Percentiles rank a stretch among this genome's conserved stretches.
These are phyloP conservation scores for Ochromonas danica DNA, from an alignment of 108 stramenopile genomes.

Conservation along the genomic window DNA sequence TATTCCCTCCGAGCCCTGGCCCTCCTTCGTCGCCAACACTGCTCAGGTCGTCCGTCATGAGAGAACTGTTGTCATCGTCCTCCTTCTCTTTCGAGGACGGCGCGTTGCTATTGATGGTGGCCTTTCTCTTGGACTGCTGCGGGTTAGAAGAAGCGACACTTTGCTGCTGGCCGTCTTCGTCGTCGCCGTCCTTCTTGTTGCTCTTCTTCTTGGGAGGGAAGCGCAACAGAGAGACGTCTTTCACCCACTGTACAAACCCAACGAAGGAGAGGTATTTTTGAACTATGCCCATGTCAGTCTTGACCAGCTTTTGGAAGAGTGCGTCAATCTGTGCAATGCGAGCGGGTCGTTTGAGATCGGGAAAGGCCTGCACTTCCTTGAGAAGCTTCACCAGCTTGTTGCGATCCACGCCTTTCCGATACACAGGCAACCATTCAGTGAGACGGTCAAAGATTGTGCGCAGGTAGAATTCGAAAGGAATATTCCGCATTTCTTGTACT, in stretches of 20 bases:
- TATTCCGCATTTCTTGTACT: background rate
- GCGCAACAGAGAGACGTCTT: slow-evolving; percentile 1
- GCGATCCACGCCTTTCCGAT: slow-evolving; percentile 19
- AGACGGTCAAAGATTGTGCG: background rate
- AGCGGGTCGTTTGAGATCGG: slow-evolving; percentile 21
- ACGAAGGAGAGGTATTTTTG: slow-evolving; percentile 10
- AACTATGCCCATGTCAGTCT: background rate
- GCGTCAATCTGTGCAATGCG: slow-evolving; percentile 19
- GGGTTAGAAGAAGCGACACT: background rate
- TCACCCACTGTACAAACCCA: background rate
- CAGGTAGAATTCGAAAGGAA: slow-evolving; percentile 19
- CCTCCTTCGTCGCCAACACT: background rate
- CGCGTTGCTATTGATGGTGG: background rate
- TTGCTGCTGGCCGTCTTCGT: background rate
- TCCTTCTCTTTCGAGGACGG: background rate
- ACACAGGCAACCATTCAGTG: background rate
- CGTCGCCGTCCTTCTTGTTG: background rate
- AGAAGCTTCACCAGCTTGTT: slow-evolving; percentile 8
- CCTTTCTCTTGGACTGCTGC: background rate
- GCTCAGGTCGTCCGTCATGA: background rate
- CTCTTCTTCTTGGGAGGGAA: background rate
- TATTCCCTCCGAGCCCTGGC: background rate
- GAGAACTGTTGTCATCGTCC: background rate
- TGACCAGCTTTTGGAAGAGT: background rate
- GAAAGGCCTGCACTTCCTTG: background rate